These are phyloP conservation scores for Phytophthora pseudosyringae DNA, from an alignment of 352 stramenopile genomes.

Conservation along the genomic window DNA sequence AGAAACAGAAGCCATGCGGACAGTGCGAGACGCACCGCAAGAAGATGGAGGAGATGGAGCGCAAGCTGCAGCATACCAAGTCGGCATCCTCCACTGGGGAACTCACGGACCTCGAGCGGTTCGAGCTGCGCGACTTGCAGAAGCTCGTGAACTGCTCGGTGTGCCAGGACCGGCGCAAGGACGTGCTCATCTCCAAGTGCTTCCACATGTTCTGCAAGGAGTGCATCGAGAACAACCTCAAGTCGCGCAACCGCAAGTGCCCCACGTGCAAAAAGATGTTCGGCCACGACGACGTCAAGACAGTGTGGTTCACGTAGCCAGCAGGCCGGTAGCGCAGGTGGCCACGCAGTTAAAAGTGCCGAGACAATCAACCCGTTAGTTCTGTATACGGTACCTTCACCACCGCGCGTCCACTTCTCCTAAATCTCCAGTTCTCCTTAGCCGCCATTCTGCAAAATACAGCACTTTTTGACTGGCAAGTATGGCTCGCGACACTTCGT, in stretches of 20 bases:
- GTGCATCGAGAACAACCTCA: constrained; percentile 89
- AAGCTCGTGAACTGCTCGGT: constrained; percentile 89
- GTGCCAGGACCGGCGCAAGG: constrained; percentile 85
- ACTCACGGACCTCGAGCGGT: constrained; percentile 75
- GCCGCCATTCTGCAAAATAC: background rate
- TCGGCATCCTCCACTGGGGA: constrained; percentile 39
- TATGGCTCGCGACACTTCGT: constrained; percentile 41
- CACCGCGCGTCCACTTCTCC: too few species aligned
- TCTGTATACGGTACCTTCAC: background rate
- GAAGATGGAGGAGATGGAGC: constrained; percentile 60
- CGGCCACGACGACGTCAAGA: constrained; percentile 88
- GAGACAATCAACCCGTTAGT: constrained; percentile 9
- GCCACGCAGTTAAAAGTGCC: constrained; percentile 16
- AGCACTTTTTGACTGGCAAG: constrained; percentile 36
- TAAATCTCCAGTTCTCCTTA: too few species aligned
- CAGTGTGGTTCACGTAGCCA: constrained; percentile 83
- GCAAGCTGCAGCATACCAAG: constrained; percentile 47
- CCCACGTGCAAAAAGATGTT: constrained; percentile 93
- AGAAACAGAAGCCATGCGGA: constrained; percentile 62
- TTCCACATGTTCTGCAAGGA: constrained; percentile 92
- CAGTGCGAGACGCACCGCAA: constrained; percentile 62
- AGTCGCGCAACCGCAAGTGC: constrained; percentile 90
- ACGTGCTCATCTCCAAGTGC: constrained; percentile 90
- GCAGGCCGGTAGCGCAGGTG: constrained; percentile 1
- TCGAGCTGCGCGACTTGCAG: constrained; percentile 83